Conservation (phyloP, 352 stramenopile genomes). For the Thalassiosira hispida region DNA sequence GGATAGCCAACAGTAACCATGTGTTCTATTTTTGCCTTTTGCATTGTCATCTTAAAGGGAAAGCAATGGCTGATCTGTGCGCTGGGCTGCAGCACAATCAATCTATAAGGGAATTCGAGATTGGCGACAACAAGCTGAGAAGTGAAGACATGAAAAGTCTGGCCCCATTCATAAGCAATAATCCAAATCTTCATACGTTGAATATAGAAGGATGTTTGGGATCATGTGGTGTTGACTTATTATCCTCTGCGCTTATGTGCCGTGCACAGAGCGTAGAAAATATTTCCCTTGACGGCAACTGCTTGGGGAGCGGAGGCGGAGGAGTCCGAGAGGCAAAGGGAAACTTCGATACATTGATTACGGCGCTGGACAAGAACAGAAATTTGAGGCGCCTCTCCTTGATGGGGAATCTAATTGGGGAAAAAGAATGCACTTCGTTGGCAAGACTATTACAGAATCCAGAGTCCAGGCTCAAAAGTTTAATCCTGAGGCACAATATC, state of each 20-base stretch:
- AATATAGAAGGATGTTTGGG: constrained; percentile 13
- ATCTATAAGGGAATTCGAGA: constrained; percentile 8
- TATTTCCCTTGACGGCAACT: constrained; percentile 4
- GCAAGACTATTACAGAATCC: neutral
- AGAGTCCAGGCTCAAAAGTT: constrained; percentile 2
- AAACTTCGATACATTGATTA: neutral
- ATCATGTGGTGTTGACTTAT: neutral
- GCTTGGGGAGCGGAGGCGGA: neutral
- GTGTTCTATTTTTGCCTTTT: neutral
- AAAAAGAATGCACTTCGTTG: neutral
- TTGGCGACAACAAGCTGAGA: neutral
- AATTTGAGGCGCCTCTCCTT: constrained; percentile 3
- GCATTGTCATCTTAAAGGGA: constrained; percentile 2
- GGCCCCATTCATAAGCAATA: constrained; percentile 3
- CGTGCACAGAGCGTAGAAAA: neutral
- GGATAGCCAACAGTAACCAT: neutral
- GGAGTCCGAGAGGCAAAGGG: neutral
- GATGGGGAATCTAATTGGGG: constrained; percentile 2
- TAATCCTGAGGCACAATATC: constrained; percentile 1
- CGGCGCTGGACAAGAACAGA: neutral
- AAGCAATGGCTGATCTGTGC: constrained; percentile 8
- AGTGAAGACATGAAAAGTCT: neutral
- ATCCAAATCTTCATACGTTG: neutral
- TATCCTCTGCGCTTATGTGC: neutral
- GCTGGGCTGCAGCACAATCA: neutral